Percentiles rank a stretch among this genome's conserved stretches.
Evolutionary conservation across 2,329 filamentous ascomycete species (phyloP).

Genomic region (Sporothrix dimorphospora): DNA sequence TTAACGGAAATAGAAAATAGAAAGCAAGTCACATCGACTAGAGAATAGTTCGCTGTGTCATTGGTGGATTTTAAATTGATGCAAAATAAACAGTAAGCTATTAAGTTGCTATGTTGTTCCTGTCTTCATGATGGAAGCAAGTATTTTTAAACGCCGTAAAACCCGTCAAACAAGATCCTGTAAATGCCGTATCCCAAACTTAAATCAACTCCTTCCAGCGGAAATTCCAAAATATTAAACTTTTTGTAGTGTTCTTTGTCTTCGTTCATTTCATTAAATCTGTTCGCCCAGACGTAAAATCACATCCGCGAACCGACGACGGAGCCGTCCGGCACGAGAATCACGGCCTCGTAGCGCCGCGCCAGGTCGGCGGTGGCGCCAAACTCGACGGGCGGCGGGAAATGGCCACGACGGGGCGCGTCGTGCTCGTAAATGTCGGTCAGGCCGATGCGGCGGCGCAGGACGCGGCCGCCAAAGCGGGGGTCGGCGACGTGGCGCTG

Average conservation of each 20-base stretch:
- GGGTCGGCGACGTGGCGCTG: constrained; percentile 30
- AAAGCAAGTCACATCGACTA: too few relatives aligned
- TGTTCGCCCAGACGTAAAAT: background rate
- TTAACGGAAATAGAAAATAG: too few relatives aligned
- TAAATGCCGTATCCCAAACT: background rate
- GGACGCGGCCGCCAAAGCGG: constrained; percentile 31
- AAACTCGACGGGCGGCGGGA: constrained; percentile 31
- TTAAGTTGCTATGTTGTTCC: background rate
- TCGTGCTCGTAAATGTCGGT: constrained; percentile 30
- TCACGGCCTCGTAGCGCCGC: constrained; percentile 26
- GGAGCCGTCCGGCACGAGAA: constrained; percentile 24
- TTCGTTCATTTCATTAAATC: background rate
- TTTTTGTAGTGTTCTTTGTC: background rate
- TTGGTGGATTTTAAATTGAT: too few relatives aligned
- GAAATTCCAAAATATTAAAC: background rate
- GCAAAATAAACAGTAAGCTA: too few relatives aligned
- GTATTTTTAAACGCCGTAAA: background rate
- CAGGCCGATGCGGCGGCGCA: constrained; percentile 20
- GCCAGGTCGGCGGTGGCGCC: constrained; percentile 32
- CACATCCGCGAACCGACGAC: constrained; percentile 9
- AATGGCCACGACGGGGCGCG: constrained; percentile 27
- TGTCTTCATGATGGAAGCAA: background rate
- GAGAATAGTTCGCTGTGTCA: too few relatives aligned
- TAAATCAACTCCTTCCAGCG: background rate
- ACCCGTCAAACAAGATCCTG: background rate